These are phyloP conservation scores for Cladosporium sp. DNA, from an alignment of 2,329 filamentous ascomycete species.

Conservation along the genomic window DNA sequence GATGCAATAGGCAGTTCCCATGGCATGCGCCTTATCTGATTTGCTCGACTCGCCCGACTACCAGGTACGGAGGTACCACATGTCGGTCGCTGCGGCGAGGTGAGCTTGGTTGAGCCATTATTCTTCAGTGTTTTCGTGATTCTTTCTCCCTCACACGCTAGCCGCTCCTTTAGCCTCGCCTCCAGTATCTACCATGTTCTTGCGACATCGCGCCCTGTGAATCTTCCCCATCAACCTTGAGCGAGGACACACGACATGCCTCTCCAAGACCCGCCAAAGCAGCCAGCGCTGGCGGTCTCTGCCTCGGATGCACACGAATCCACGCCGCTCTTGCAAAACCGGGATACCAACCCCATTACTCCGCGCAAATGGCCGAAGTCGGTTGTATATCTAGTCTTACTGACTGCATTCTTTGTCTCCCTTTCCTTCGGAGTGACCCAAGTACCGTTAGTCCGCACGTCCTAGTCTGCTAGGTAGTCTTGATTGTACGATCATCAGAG, in stretches of 20 bases:
- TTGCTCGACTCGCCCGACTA: slow-evolving; percentile 16
- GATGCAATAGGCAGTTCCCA: background rate
- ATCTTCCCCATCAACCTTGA: background rate
- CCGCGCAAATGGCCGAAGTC: slow-evolving; percentile 30
- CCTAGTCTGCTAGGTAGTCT: slow-evolving; percentile 5
- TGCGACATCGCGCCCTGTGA: background rate
- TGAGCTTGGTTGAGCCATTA: background rate
- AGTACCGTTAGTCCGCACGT: slow-evolving; percentile 40
- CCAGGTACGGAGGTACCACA: slow-evolving; percentile 5
- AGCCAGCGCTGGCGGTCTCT: background rate
- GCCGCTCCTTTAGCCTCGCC: slow-evolving; percentile 7
- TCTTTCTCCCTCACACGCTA: slow-evolving; percentile 6
- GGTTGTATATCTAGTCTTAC: slow-evolving; percentile 51
- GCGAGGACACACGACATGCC: background rate
- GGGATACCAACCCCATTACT: background rate
- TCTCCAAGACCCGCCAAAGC: background rate
- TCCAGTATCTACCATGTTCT: background rate
- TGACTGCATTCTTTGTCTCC: slow-evolving; percentile 63
- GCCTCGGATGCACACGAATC: slow-evolving; percentile 4
- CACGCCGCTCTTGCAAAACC: slow-evolving; percentile 10
- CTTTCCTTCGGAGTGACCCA: slow-evolving; percentile 54
- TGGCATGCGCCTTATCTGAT: slow-evolving; percentile 4
- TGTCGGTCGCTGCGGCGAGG: slow-evolving; percentile 1
- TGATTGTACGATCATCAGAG: background rate
- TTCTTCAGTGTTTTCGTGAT: background rate